Conservation (phyloP, 495 filamentous ascomycete genomes). For the Aspergillus leporis region DNA sequence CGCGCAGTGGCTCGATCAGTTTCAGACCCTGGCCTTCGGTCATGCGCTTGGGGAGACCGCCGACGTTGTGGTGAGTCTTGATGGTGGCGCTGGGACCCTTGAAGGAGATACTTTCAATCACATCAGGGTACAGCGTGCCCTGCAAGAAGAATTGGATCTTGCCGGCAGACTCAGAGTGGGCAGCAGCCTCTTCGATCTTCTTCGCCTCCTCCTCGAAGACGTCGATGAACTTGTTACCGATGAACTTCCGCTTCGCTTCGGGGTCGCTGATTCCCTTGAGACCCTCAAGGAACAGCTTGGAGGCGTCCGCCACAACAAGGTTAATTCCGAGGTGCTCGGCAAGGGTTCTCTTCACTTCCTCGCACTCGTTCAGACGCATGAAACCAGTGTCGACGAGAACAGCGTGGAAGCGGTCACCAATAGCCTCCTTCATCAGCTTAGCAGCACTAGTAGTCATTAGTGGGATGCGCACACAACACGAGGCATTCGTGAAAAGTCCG, state of each 20-base stretch:
- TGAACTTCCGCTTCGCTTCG: conserved; percentile 92
- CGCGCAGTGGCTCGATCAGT: conserved; percentile 77
- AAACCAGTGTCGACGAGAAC: conserved; percentile 87
- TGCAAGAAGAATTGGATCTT: conserved; percentile 83
- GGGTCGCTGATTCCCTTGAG: conserved; percentile 79
- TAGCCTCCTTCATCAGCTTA: conserved; percentile 78
- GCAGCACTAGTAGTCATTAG: conserved; percentile 55
- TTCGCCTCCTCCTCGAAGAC: conserved; percentile 81
- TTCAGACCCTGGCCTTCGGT: conserved; percentile 61
- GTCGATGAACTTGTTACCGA: conserved; percentile 84
- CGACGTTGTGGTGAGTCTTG: conserved; percentile 86
- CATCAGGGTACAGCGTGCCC: conserved; percentile 80
- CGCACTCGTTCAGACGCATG: conserved; percentile 83
- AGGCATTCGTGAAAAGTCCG: background rate
- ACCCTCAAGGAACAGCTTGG: conserved; percentile 67
- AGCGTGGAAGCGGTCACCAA: conserved; percentile 85
- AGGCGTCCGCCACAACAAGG: conserved; percentile 82
- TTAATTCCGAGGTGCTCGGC: conserved; percentile 81
- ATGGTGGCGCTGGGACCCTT: conserved; percentile 81
- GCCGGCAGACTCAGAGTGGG: conserved; percentile 53
- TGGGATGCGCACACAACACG: background rate
- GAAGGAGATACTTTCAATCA: conserved; percentile 81
- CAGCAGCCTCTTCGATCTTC: conserved; percentile 69
- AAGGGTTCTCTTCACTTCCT: conserved; percentile 74
- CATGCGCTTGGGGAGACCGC: conserved; percentile 61